Percentiles rank a stretch among this genome's conserved stretches.
phyloP scores from a whole-genome alignment of 495 filamentous ascomycete species.

The Apiosordaria backusii region DNA sequence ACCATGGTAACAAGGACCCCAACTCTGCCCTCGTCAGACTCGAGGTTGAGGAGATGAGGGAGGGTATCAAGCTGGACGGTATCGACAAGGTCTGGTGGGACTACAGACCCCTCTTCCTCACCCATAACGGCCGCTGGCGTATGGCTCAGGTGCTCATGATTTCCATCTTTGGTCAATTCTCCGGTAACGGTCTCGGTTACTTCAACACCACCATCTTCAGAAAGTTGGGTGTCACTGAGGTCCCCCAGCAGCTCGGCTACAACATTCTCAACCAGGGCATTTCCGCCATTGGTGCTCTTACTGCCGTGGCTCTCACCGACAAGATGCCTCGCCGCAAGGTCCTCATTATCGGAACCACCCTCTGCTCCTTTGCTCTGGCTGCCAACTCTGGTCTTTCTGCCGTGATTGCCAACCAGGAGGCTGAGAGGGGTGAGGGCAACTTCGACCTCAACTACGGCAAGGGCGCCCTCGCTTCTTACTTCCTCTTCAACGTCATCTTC shows the following conservation, averaged over 20 bases:
- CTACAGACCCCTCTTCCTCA: slow-evolving; percentile 43
- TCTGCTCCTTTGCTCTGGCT: slow-evolving; percentile 49
- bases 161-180: slow-evolving; percentile 53
- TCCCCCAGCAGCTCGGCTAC: slow-evolving; percentile 41
- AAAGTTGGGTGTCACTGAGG: slow-evolving; percentile 30
- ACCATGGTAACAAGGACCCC: slow-evolving; percentile 55
- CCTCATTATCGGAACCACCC: slow-evolving; percentile 41
- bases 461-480: slow-evolving; percentile 48
- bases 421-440: neutral
- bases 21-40: slow-evolving; percentile 52
- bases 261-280: slow-evolving; percentile 46
- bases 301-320: slow-evolving; percentile 41
- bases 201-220: slow-evolving; percentile 39
- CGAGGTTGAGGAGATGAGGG: slow-evolving; percentile 57
- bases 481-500: slow-evolving; percentile 60
- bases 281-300: slow-evolving; percentile 44
- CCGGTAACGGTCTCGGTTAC: slow-evolving; percentile 46
- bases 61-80: slow-evolving; percentile 53
- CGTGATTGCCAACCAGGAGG: slow-evolving; percentile 38
- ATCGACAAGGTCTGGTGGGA: slow-evolving; percentile 51
- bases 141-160: slow-evolving; percentile 49
- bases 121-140: slow-evolving; percentile 47
- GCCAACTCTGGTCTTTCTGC: slow-evolving; percentile 47
- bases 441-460: slow-evolving; percentile 33
- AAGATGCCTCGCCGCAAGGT: slow-evolving; percentile 46